phyloP scores from a whole-genome alignment of 2,329 filamentous ascomycete genomes.

The Colletotrichum costaricense region DNA sequence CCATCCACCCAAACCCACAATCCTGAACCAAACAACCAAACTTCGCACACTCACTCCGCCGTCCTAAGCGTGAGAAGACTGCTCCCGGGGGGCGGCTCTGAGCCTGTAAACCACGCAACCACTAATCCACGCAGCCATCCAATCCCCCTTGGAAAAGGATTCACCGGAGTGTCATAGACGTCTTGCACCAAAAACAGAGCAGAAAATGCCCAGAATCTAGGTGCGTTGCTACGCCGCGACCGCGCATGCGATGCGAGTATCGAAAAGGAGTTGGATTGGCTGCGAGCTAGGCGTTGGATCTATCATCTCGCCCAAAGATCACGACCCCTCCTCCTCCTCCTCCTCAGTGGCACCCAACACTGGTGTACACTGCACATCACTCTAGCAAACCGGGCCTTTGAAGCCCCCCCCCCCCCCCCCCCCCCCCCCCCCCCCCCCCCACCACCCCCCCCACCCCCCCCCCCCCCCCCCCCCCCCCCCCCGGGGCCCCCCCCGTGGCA shows the following conservation, averaged over 20 bases:
- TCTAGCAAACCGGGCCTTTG: background rate
- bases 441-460: too few relatives aligned
- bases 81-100: background rate
- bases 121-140: too few relatives aligned
- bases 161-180: too few relatives aligned
- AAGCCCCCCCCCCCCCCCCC: too few relatives aligned
- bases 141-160: too few relatives aligned
- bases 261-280: background rate
- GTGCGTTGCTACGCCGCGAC: constrained; percentile 2
- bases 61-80: background rate
- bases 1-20: background rate
- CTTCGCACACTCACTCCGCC: background rate
- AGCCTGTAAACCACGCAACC: too few relatives aligned
- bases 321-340: background rate
- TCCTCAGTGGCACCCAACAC: background rate
- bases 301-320: background rate
- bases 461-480: too few relatives aligned
- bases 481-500: too few relatives aligned
- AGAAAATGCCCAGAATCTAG: background rate
- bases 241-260: background rate
- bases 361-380: background rate
- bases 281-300: background rate
- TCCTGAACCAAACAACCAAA: too few relatives aligned
- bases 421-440: too few relatives aligned
- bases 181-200: background rate